phyloP scores from a whole-genome alignment of 1,284 basidiomycete genomes.

The Testicularia cyperi region DNA sequence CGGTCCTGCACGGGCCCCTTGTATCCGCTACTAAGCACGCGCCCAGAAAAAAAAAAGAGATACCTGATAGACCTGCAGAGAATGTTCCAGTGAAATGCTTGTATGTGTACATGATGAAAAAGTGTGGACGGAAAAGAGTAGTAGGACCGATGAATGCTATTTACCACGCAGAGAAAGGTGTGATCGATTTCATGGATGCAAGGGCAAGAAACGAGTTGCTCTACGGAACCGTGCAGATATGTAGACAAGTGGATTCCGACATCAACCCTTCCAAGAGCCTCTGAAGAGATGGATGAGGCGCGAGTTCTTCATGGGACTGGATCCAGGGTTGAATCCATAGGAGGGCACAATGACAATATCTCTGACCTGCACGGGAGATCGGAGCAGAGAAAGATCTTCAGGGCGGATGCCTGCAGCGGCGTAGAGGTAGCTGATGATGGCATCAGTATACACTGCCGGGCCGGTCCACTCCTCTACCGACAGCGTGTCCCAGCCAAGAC shows the following conservation, averaged over 20 bases:
- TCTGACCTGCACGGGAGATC: conserved; percentile 30
- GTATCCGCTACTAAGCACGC: too few relatives aligned
- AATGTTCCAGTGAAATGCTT: too few relatives aligned
- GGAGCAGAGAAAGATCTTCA: conserved; percentile 20
- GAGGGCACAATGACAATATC: conserved; percentile 32
- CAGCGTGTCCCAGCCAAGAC: conserved; percentile 27
- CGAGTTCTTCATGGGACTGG: conserved; percentile 1
- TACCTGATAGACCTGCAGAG: too few relatives aligned
- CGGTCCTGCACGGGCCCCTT: too few relatives aligned
- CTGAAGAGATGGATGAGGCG: conserved; percentile 36
- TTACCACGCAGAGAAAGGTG: too few relatives aligned
- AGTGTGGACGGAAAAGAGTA: too few relatives aligned
- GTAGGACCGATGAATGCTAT: too few relatives aligned
- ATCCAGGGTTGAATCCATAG: conserved; percentile 30
- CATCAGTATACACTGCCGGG: conserved; percentile 34
- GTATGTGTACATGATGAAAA: too few relatives aligned
- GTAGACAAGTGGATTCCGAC: too few relatives aligned
- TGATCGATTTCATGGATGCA: too few relatives aligned
- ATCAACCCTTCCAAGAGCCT: conserved; percentile 34
- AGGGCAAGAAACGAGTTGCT: conserved; percentile 1
- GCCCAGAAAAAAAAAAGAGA: too few relatives aligned
- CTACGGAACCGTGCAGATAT: too few relatives aligned
- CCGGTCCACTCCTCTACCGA: conserved; percentile 41
- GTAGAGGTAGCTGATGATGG: conserved; percentile 32
- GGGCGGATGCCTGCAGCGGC: conserved; percentile 32